Percentiles rank a stretch among this genome's conserved stretches.
phyloP scores from a whole-genome alignment of 805 yeast species.

The Kuraishia capsulata region DNA sequence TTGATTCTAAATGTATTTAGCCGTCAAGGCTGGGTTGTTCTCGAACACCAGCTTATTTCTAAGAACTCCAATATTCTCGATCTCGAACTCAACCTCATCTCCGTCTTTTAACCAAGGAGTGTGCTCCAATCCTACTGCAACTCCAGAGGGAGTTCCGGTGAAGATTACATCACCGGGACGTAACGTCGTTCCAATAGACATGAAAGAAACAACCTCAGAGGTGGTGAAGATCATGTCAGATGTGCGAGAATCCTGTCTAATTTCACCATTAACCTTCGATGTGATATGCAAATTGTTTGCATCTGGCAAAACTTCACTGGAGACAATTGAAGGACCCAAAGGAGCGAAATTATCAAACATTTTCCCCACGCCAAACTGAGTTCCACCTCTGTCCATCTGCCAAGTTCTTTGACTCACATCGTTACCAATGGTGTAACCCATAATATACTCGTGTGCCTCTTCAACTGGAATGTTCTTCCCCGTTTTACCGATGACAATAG shows the following conservation, averaged over 20 bases:
- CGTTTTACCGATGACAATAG: constrained; percentile 42
- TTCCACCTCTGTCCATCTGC: constrained; percentile 44
- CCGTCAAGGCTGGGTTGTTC: background rate
- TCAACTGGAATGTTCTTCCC: constrained; percentile 31
- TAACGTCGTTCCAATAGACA: constrained; percentile 42
- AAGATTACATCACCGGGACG: constrained; percentile 44
- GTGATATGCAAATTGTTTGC: constrained; percentile 27
- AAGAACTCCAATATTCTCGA: constrained; percentile 34
- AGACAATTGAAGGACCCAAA: constrained; percentile 43
- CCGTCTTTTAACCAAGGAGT: constrained; percentile 33
- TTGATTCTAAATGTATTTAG: background rate
- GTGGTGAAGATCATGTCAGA: constrained; percentile 40
- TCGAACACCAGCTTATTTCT: constrained; percentile 20
- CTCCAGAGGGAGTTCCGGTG: constrained; percentile 52
- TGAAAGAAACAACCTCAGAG: constrained; percentile 31
- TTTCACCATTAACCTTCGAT: constrained; percentile 37
- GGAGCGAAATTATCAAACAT: constrained; percentile 52
- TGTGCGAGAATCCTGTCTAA: constrained; percentile 35
- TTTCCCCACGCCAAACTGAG: constrained; percentile 44
- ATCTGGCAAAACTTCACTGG: constrained; percentile 14
- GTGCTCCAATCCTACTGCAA: constrained; percentile 30
- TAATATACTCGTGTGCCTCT: constrained; percentile 35
- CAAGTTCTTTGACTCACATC: constrained; percentile 51
- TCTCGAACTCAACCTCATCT: constrained; percentile 30
- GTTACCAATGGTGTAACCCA: constrained; percentile 46